These are phyloP conservation scores for Kodamaea kakaduensis DNA, from an alignment of 805 yeast species.

Conservation along the genomic window DNA sequence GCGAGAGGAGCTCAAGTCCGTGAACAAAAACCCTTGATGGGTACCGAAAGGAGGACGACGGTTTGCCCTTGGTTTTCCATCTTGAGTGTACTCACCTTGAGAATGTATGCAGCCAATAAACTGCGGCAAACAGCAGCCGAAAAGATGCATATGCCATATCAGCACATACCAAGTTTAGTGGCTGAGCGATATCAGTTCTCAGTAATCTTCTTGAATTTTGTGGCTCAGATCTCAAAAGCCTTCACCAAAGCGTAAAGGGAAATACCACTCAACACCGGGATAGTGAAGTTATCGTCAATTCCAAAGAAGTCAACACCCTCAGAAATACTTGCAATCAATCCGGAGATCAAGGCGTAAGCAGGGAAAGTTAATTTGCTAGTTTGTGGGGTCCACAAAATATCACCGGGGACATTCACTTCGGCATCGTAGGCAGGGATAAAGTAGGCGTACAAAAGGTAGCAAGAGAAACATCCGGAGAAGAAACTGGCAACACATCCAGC, in stretches of 20 bases:
- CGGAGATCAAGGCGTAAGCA: conserved; percentile 57
- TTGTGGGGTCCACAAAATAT: conserved; percentile 62
- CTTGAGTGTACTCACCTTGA: too few species aligned
- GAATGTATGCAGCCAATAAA: conserved; percentile 16
- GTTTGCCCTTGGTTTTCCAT: too few species aligned
- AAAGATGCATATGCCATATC: too few species aligned
- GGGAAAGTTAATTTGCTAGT: conserved; percentile 54
- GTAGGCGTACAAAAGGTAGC: conserved; percentile 66
- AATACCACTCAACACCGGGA: conserved; percentile 79
- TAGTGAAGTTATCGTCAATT: conserved; percentile 91
- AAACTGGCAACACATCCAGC: conserved; percentile 93
- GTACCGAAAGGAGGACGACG: too few species aligned
- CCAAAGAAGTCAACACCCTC: conserved; percentile 77
- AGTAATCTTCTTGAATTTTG: too few species aligned
- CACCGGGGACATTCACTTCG: conserved; percentile 49
- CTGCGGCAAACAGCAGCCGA: conserved; percentile 13
- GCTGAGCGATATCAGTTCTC: too few species aligned
- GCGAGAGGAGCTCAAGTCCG: too few species aligned
- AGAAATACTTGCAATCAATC: conserved; percentile 78
- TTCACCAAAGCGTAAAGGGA: conserved; percentile 52
- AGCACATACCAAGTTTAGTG: too few species aligned
- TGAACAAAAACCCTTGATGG: too few species aligned
- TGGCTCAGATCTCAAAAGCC: conserved; percentile 7
- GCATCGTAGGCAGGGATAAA: conserved; percentile 60
- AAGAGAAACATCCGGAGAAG: conserved; percentile 61